These are phyloP conservation scores for Phytophthora podocarpi DNA, from an alignment of 352 stramenopile genomes.

Conservation along the genomic window DNA sequence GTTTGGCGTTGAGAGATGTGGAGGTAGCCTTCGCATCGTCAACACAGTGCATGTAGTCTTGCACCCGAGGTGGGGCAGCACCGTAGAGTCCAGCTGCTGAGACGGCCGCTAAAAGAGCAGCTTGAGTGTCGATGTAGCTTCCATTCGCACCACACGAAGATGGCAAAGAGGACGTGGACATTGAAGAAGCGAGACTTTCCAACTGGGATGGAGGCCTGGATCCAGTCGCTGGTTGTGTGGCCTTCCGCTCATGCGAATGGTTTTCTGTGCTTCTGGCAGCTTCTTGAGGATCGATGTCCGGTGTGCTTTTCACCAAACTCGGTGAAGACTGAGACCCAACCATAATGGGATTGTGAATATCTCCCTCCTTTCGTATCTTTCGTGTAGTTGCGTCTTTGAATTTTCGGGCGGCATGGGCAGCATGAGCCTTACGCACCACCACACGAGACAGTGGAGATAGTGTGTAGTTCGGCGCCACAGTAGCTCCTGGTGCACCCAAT, in stretches of 20 bases:
- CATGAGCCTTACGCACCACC: constrained; percentile 49
- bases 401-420: constrained; percentile 47
- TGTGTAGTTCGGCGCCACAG: constrained; percentile 11
- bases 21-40: constrained; percentile 9
- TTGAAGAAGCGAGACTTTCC: constrained; percentile 10
- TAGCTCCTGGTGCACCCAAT: not conserved
- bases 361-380: constrained; percentile 17
- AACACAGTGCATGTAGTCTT: not conserved
- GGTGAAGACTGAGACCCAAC: constrained; percentile 28
- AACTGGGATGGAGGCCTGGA: constrained; percentile 16
- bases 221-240: not conserved
- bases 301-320: constrained; percentile 7
- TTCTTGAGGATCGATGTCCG: not conserved
- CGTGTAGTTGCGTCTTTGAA: constrained; percentile 33
- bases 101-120: constrained; percentile 36
- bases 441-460: constrained; percentile 52
- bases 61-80: constrained; percentile 5
- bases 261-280: not conserved
- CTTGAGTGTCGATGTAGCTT: constrained; percentile 9
- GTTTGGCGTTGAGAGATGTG: constrained; percentile 1
- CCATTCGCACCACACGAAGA: not conserved
- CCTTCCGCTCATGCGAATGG: constrained; percentile 1
- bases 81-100: constrained; percentile 44
- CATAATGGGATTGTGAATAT: constrained; percentile 18
- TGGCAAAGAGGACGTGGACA: constrained; percentile 11